Evolutionary conservation across 352 stramenopile genomes (phyloP), one percentile per base, ranked within the genome.

Genomic region (Aphanomyces astaci): DNA sequence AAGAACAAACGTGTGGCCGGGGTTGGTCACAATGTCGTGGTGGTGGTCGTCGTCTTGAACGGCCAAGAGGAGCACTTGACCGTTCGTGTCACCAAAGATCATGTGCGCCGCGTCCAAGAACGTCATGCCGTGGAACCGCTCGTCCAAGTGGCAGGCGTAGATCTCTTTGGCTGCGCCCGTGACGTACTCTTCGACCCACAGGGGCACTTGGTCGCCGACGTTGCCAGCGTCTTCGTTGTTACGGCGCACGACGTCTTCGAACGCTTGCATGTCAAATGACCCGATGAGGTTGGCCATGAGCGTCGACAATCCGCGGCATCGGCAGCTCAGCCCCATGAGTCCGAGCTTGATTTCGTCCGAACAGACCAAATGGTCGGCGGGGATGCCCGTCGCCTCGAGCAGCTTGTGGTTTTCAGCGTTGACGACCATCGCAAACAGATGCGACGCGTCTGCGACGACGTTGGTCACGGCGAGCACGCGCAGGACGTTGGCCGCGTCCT

Each of bases 231-330:
- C 36, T 15, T 43, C 36, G 7, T 43, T 15, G 36, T 43, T 43
- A 15, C 15, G 7, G 36, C 36, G 36, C 36, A 43, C 36, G 36
- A 43, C 36, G 27, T 2, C 33, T 17, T 68, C 40, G 25, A 32
- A 27, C 22, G 51, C 32, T 1, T 28, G 10, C 48, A 33, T 51
- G 64, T 71, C 64, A 22, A 71, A 64, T 13, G 53, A 64, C 3
- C 64, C 89, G 33, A 95, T 89, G 28, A 95, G 71, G 55, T 95
- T 95, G 1, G 86, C 92, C 11, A 95, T 77, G 0, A 95, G 75
- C 7, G 86, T 95, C 25, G 85, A 95, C 2, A 95, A 73, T 0
- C 86, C 86, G 0, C 81, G 83, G 19, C 86, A 95, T 4, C 86
- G 77, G 54, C 86, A 95, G 56, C 85, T 95, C 0, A 95, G 76